phyloP scores from a whole-genome alignment of 2,329 filamentous ascomycete species.

The Pseudofabraea citricarpa region DNA sequence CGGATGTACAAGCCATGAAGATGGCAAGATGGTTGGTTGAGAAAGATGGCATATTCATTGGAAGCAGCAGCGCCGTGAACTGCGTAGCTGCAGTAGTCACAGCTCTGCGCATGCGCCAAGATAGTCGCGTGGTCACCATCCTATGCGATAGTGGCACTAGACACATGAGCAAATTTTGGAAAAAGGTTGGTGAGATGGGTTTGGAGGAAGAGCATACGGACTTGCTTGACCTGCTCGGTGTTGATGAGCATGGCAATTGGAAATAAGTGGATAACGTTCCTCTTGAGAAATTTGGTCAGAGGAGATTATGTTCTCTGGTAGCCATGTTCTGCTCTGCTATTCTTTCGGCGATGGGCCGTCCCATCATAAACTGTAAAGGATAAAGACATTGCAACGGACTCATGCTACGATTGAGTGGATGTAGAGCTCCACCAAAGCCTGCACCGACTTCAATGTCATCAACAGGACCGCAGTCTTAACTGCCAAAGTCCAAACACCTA shows the following conservation, averaged over 20 bases:
- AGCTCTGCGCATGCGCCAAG: constrained; percentile 59
- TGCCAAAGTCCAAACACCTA: constrained; percentile 9
- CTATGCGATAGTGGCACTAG: constrained; percentile 79
- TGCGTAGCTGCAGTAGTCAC: constrained; percentile 74
- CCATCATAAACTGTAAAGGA: no score
- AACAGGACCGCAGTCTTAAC: not conserved
- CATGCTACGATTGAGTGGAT: no score
- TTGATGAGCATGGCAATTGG: constrained; percentile 25
- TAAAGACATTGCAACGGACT: no score
- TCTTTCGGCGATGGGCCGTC: no score
- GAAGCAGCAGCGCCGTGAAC: constrained; percentile 95
- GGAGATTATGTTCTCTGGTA: no score
- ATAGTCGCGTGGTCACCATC: constrained; percentile 68
- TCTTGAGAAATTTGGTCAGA: no score
- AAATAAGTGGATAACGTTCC: no score
- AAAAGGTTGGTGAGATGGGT: constrained; percentile 62
- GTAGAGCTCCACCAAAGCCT: no score
- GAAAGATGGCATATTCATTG: constrained; percentile 89
- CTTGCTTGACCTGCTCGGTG: constrained; percentile 45
- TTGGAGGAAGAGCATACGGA: constrained; percentile 54
- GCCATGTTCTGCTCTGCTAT: not conserved
- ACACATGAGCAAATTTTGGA: constrained; percentile 84
- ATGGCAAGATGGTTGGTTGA: constrained; percentile 98
- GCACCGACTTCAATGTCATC: no score
- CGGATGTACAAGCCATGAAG: constrained; percentile 78